Conservation (phyloP, 208 protist species). For the Leishmania guyanensis region DNA sequence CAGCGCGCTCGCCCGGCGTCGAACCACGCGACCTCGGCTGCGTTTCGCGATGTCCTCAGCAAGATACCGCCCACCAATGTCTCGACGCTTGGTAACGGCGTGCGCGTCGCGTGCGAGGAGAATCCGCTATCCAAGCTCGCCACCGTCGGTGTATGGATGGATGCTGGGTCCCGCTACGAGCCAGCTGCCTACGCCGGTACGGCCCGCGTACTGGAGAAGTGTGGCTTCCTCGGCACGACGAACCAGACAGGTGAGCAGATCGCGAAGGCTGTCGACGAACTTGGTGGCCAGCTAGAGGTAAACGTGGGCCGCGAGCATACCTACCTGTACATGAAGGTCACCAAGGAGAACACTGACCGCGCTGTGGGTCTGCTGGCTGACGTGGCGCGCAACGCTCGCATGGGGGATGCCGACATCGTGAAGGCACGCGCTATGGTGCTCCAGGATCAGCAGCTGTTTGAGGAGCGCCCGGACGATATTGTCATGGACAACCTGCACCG, state of each 20-base stretch:
- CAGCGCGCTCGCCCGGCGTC: slow-evolving; percentile 80
- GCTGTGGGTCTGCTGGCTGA: slow-evolving; percentile 96
- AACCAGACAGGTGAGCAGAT: slow-evolving; percentile 87
- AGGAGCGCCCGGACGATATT: slow-evolving; percentile 93
- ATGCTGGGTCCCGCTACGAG: slow-evolving; percentile 96
- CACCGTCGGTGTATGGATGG: slow-evolving; percentile 97
- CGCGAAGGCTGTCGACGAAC: slow-evolving; percentile 95
- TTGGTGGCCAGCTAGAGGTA: slow-evolving; percentile 96
- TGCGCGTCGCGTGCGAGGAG: slow-evolving; percentile 97
- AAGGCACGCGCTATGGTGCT: slow-evolving; percentile 91
- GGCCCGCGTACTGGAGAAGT: slow-evolving; percentile 98
- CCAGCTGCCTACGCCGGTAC: slow-evolving; percentile 95
- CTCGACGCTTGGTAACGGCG: slow-evolving; percentile 93
- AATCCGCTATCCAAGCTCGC: slow-evolving; percentile 89
- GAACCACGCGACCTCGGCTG: slow-evolving; percentile 63
- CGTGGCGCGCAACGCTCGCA: slow-evolving; percentile 95
- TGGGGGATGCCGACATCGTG: slow-evolving; percentile 89
- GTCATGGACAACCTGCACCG: slow-evolving; percentile 97
- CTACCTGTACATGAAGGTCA: slow-evolving; percentile 95
- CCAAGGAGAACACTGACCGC: slow-evolving; percentile 93
- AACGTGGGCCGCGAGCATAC: slow-evolving; percentile 97
- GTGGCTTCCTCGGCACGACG: slow-evolving; percentile 97
- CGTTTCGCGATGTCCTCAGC: slow-evolving; percentile 69
- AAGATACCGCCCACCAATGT: slow-evolving; percentile 91
- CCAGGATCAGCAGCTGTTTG: slow-evolving; percentile 93